Evolutionary conservation across 1,284 basidiomycete genomes (phyloP), one percentile per base, ranked within the genome.

Genomic region (Tremellales sp.): DNA sequence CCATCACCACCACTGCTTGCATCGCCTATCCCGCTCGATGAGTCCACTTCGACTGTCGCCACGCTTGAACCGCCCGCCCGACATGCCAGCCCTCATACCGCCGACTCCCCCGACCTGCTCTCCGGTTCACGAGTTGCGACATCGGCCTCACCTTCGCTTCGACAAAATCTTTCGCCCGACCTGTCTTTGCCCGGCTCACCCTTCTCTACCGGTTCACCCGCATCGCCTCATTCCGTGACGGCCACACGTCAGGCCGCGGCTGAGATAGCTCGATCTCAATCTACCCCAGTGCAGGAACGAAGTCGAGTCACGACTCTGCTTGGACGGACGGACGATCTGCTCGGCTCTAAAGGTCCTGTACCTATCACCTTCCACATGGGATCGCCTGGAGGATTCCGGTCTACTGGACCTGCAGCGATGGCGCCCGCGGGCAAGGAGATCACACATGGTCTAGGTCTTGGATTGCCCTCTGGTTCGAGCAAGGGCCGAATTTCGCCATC

Each of bases 321-420:
- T 1, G 68, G 68, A 2, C 51, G 62, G 31, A 64, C 66, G 56
- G 65, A 70, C 7, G 58, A 55, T 12, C 45, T 70, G 25, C 41
- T 54, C 1, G 54, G 53, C 2, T 43, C 68, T 1, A 58, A 61
- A 33, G 65, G 65, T 12, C 70, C 70, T 0, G 62, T 72, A 3
- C 70, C 70, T 2, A 70, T 72, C 42, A 64, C 67, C 1, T 72
- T 72, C 53, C 40, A 65, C 8, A 45, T 67, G 31, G 60, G 61
- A 15, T 58, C 58, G 3, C 52, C 60, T 24, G 61, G 53, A 3
- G 36, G 54, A 31, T 15, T 8, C 15, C 29, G 29, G 10, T 43
- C 55, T 40, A 15, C 40, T n/a, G n/a, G n/a, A n/a, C n/a, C n/a
- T n/a, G 45, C 57, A 26, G 35, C 51, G 10, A 40, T 46, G n/a